Evolutionary conservation across 2,329 filamentous ascomycete species (phyloP).

Genomic region (Cladophialophora psammophila): DNA sequence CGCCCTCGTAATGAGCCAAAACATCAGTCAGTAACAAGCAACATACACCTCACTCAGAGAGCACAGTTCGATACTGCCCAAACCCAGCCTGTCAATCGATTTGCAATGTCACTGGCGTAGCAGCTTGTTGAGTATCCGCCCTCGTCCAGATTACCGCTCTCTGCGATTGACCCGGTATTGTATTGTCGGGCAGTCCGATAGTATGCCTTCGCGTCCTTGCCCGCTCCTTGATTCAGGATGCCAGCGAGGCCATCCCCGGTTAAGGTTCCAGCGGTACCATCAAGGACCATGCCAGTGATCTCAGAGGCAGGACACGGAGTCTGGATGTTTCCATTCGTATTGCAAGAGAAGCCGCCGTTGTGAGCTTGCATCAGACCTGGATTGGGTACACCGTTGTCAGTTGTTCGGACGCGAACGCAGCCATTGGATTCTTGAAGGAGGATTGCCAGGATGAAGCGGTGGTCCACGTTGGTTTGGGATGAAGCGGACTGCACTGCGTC

Average conservation of each 20-base stretch:
- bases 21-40: background rate
- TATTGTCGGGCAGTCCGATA: slow-evolving; percentile 34
- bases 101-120: slow-evolving; percentile 36
- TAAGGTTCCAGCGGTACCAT: slow-evolving; percentile 34
- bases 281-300: slow-evolving; percentile 37
- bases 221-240: slow-evolving; percentile 17
- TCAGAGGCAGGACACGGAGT: slow-evolving; percentile 29
- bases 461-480: slow-evolving; percentile 20
- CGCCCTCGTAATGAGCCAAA: background rate
- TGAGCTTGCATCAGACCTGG: slow-evolving; percentile 54
- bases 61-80: slow-evolving; percentile 14
- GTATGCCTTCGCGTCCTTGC: slow-evolving; percentile 25
- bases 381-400: slow-evolving; percentile 52
- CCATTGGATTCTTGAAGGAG: slow-evolving; percentile 57
- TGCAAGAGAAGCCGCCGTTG: slow-evolving; percentile 49
- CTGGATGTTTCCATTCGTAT: slow-evolving; percentile 39
- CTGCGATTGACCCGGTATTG: slow-evolving; percentile 35
- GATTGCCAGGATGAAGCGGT: slow-evolving; percentile 55
- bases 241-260: slow-evolving; percentile 30
- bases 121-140: slow-evolving; percentile 27
- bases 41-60: background rate
- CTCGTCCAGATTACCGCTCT: slow-evolving; percentile 27
- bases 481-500: slow-evolving; percentile 47
- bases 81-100: slow-evolving; percentile 36
- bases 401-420: slow-evolving; percentile 54